Evolutionary conservation across 495 filamentous ascomycete genomes (phyloP).

Genomic region (Penicillium silybi): DNA sequence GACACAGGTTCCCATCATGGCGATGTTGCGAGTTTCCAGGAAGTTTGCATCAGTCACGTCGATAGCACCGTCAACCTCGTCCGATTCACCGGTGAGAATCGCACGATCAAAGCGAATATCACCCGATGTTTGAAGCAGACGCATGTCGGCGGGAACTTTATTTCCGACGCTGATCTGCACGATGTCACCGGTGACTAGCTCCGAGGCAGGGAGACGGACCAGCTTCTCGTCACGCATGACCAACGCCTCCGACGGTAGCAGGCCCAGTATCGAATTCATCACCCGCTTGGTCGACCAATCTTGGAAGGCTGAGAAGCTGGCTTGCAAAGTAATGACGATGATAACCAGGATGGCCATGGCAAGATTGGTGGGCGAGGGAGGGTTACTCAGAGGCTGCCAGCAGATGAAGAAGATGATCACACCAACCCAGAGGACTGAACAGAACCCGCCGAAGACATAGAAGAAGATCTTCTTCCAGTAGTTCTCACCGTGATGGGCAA

Average conservation of each 20-base stretch:
- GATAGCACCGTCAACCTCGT: slow-evolving; percentile 55
- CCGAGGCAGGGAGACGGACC: slow-evolving; percentile 44
- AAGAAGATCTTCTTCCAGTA: slow-evolving; percentile 53
- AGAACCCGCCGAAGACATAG: slow-evolving; percentile 73
- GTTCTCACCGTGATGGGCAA: slow-evolving; percentile 54
- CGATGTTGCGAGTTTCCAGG: slow-evolving; percentile 68
- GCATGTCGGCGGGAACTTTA: slow-evolving; percentile 69
- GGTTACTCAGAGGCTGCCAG: slow-evolving; percentile 71
- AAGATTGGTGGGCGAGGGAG: slow-evolving; percentile 61
- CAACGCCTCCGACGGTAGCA: slow-evolving; percentile 63
- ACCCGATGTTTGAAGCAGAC: slow-evolving; percentile 58
- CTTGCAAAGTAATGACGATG: slow-evolving; percentile 66
- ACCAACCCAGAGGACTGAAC: slow-evolving; percentile 63
- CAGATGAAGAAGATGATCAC: slow-evolving; percentile 66
- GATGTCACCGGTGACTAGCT: slow-evolving; percentile 68
- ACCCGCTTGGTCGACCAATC: slow-evolving; percentile 62
- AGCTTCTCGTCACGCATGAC: slow-evolving; percentile 56
- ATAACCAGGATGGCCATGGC: slow-evolving; percentile 65
- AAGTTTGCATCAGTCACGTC: slow-evolving; percentile 66
- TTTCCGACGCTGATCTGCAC: slow-evolving; percentile 63
- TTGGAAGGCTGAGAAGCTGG: slow-evolving; percentile 64
- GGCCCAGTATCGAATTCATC: slow-evolving; percentile 61
- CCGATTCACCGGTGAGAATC: slow-evolving; percentile 67
- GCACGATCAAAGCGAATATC: slow-evolving; percentile 71
- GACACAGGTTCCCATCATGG: slow-evolving; percentile 68